These are phyloP conservation scores for Wickerhamiella australiensis DNA, from an alignment of 805 yeast genomes.

Conservation along the genomic window DNA sequence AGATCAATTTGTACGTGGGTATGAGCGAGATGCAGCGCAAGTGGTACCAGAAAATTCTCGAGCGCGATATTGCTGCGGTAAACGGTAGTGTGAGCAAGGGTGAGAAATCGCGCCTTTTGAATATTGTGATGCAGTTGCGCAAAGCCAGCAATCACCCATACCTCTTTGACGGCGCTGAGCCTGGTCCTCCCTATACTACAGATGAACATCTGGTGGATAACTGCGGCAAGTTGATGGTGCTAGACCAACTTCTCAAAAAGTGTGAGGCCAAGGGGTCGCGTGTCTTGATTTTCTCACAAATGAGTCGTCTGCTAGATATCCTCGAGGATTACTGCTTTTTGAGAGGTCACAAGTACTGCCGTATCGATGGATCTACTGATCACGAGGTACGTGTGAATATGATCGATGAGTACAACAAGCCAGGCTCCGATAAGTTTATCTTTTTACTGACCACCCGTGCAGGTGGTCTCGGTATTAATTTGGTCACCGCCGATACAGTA, in stretches of 20 bases:
- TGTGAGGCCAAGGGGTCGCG: slow-evolving; percentile 69
- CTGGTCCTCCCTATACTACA: slow-evolving; percentile 94
- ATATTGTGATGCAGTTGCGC: slow-evolving; percentile 92
- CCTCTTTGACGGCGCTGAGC: slow-evolving; percentile 97
- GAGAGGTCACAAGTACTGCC: slow-evolving; percentile 72
- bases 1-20: slow-evolving; percentile 77
- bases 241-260: slow-evolving; percentile 69
- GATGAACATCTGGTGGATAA: slow-evolving; percentile 88
- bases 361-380: slow-evolving; percentile 87
- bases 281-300: slow-evolving; percentile 83
- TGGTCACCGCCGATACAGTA: slow-evolving; percentile 86
- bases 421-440: slow-evolving; percentile 69
- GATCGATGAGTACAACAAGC: slow-evolving; percentile 80
- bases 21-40: slow-evolving; percentile 91
- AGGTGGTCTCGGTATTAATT: slow-evolving; percentile 90
- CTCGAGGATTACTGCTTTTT: slow-evolving; percentile 84
- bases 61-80: slow-evolving; percentile 90
- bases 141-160: slow-evolving; percentile 97
- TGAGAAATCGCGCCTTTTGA: slow-evolving; percentile 80
- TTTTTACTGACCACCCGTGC: slow-evolving; percentile 88
- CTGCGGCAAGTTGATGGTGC: slow-evolving; percentile 79
- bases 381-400: slow-evolving; percentile 89
- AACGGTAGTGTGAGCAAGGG: slow-evolving; percentile 92
- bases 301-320: slow-evolving; percentile 82
- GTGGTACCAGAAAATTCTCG: slow-evolving; percentile 82